These are phyloP conservation scores for Panicum virgatum DNA, from an alignment of 202 grass and related monocot species.

Conservation along the genomic window DNA sequence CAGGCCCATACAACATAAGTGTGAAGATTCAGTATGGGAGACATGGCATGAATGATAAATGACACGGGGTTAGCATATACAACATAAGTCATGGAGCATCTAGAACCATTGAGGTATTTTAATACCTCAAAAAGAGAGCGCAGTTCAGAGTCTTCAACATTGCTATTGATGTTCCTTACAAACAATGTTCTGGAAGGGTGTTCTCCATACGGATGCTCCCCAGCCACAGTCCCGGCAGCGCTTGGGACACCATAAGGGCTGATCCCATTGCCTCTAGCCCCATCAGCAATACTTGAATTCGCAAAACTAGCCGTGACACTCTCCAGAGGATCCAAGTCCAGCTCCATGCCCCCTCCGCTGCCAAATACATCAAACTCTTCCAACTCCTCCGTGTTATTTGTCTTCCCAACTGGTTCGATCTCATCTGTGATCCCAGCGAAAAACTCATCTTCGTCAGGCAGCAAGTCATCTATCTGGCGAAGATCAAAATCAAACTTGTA, in stretches of 20 bases:
- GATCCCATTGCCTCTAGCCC: conserved; percentile 58
- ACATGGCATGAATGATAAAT: conserved; percentile 2
- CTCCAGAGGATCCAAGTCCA: conserved; percentile 74
- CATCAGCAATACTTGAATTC: conserved; percentile 62
- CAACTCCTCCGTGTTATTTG: conserved; percentile 51
- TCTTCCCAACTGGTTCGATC: conserved; percentile 40
- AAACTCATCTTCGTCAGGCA: conserved; percentile 90
- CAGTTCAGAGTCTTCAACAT: conserved; percentile 87
- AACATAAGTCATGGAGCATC: conserved; percentile 21
- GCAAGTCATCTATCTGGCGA: conserved; percentile 49
- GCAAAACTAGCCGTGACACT: conserved; percentile 63
- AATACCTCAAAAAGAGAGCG: conserved; percentile 91
- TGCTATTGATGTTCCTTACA: conserved; percentile 98
- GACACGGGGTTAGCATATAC: not conserved
- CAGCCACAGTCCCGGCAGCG: conserved; percentile 63
- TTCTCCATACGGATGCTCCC: conserved; percentile 91
- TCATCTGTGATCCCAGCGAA: conserved; percentile 69
- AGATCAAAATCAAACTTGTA: conserved; percentile 68
- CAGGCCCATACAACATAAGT: not conserved
- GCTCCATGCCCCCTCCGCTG: conserved; percentile 82
- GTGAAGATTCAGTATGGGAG: conserved; percentile 1
- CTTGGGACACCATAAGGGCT: conserved; percentile 62
- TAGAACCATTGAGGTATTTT: conserved; percentile 13
- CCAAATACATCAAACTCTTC: conserved; percentile 94
- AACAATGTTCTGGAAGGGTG: conserved; percentile 98